These are phyloP conservation scores for Plantago ovata DNA, from an alignment of 257 asterid species.

Conservation along the genomic window DNA sequence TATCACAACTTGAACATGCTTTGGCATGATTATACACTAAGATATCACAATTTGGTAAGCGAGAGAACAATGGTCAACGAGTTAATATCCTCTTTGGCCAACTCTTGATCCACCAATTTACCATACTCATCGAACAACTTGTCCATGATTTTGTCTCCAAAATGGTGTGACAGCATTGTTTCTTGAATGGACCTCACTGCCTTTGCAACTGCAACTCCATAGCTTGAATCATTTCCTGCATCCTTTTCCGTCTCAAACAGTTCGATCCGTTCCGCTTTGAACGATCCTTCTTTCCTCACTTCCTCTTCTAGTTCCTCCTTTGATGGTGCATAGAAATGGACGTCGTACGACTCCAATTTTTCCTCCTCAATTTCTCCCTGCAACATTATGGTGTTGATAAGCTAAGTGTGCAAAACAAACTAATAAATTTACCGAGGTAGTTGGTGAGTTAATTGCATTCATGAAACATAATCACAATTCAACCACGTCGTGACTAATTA, in stretches of 20 bases:
- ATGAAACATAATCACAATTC: no score
- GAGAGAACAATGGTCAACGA: conserved; percentile 44
- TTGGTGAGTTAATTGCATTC: no score
- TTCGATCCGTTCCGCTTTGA: conserved; percentile 48
- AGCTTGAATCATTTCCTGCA: conserved; percentile 33
- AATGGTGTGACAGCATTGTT: conserved; percentile 65
- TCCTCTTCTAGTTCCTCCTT: conserved; percentile 64
- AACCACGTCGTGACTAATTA: no score
- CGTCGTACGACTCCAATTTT: conserved; percentile 58
- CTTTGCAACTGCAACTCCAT: conserved; percentile 66
- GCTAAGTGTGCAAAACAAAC: neutral
- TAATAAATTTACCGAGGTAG: no score
- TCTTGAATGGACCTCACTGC: conserved; percentile 88
- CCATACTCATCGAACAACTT: conserved; percentile 54
- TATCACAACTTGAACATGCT: no score
- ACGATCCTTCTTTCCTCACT: conserved; percentile 50
- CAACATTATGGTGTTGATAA: neutral
- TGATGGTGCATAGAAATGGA: conserved; percentile 77
- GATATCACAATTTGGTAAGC: conserved; percentile 36
- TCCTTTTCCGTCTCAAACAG: conserved; percentile 50
- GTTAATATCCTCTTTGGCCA: conserved; percentile 38
- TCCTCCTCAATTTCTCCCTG: conserved; percentile 70
- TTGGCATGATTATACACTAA: no score
- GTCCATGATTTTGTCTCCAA: conserved; percentile 54
- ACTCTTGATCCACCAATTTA: conserved; percentile 61